Base-by-base conservation (phyloP, 805 yeast genomes). In the Wickerhamiella dianesei region DNA sequence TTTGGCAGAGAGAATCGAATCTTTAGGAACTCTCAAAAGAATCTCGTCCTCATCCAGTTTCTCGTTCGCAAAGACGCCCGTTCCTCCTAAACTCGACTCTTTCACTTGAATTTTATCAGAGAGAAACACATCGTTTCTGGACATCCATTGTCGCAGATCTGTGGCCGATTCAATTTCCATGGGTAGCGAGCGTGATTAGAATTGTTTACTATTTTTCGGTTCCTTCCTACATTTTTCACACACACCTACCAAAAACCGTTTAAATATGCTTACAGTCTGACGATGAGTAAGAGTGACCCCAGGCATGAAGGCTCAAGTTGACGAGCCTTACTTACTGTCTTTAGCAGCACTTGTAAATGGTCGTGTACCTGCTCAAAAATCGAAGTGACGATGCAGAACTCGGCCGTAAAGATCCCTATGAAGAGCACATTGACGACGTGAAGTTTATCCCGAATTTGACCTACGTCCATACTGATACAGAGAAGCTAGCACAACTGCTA, bases 361-460 rank as follows among this genome's bases (percentile, higher is more conserved):
- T 47, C 18, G 53, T 56, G 3, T 44, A 48, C 22, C 63, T 87
- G 21, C 61, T 87, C 48, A 87, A 87, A 65, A 86, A 84, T 60
- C 73, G 71, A 51, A 80, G 92, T 8, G 59, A 56, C 14, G 60
- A 57, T 44, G 22, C 39, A 12, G 59, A 53, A 4, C 20, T 43
- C 0, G 69, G 67, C 2, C 86, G 89, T 0, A 56, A 52, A 3
- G 95, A 86, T 57, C 79, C 79, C 0, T 86, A 87, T 56, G 70
- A 74, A 41, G 68, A 64, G 9, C 54, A 56, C 9, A 72, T 80
- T 41, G 37, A 44, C 1, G 50, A 58, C 0, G 71, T 82, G 0
- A 58, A 59, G 9, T 89, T 86, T 59, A 63, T 88, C 1, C 96
- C 96, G 0, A 66, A 89, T 36, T 68, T 89, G 40, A 70, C 72